Conservation (phyloP, 148 eudicot genomes). For the Amaranthus hypochondriacus region DNA sequence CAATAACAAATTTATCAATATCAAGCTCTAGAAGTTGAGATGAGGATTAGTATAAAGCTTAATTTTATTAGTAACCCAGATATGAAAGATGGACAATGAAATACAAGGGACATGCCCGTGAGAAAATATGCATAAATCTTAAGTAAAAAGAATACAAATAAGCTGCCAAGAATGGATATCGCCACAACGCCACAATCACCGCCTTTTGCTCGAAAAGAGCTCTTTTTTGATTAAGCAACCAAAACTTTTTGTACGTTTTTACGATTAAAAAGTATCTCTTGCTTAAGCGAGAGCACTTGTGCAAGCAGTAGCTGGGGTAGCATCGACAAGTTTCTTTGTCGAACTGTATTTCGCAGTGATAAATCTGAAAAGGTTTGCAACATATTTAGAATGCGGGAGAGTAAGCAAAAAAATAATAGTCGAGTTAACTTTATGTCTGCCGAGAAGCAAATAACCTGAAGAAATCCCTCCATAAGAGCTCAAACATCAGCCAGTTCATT, state of each 20-base stretch:
- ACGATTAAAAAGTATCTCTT: background rate
- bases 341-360: conserved; percentile 87
- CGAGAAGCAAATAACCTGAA: conserved; percentile 57
- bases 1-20: too few relatives aligned
- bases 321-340: conserved; percentile 43
- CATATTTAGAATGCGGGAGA: conserved; percentile 7
- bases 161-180: conserved; percentile 8
- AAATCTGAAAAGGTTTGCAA: conserved; percentile 46
- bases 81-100: background rate
- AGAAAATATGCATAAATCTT: background rate
- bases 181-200: background rate
- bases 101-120: background rate
- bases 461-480: conserved; percentile 97
- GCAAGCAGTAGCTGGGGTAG: conserved; percentile 80
- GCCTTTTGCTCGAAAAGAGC: background rate
- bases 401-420: background rate
- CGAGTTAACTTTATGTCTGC: background rate
- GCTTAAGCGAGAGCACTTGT: conserved; percentile 57
- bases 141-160: background rate
- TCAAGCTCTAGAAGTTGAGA: too few relatives aligned
- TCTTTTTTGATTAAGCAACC: background rate
- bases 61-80: background rate
- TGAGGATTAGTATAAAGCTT: background rate
- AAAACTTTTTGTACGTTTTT: background rate
- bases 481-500: conserved; percentile 93